These are phyloP conservation scores for Monosporascus sp. DNA, from an alignment of 2,329 filamentous ascomycete species.

Conservation along the genomic window DNA sequence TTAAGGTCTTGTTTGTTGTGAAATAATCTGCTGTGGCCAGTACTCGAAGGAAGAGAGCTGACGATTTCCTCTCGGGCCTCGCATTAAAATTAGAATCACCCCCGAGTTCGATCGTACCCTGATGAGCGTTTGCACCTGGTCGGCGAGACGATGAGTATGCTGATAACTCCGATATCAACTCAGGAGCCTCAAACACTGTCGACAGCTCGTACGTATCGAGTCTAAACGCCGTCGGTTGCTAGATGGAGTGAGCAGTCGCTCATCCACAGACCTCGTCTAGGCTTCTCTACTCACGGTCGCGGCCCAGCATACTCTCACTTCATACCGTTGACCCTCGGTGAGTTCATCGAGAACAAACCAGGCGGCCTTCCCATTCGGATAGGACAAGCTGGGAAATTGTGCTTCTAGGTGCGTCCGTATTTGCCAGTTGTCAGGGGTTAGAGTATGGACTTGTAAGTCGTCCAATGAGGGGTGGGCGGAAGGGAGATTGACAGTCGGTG, in stretches of 20 bases:
- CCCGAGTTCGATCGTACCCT: slow-evolving; percentile 7
- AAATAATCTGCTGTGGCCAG: slow-evolving; percentile 80
- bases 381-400: slow-evolving; percentile 55
- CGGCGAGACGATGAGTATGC: slow-evolving; percentile 53
- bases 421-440: slow-evolving; percentile 52
- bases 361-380: slow-evolving; percentile 55
- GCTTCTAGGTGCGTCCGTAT: slow-evolving; percentile 62
- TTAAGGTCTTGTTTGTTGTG: slow-evolving; percentile 66
- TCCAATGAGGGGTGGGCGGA: slow-evolving; percentile 50
- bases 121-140: slow-evolving; percentile 13
- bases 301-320: slow-evolving; percentile 88
- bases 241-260: slow-evolving; percentile 7
- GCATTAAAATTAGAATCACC: slow-evolving; percentile 1
- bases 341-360: slow-evolving; percentile 77
- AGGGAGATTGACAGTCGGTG: slow-evolving; percentile 51
- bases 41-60: slow-evolving; percentile 67
- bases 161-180: slow-evolving; percentile 61
- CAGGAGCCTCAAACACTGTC: slow-evolving; percentile 55
- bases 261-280: slow-evolving; percentile 2
- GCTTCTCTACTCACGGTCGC: slow-evolving; percentile 64
- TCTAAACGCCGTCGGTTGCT: slow-evolving; percentile 84
- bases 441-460: slow-evolving; percentile 57
- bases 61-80: slow-evolving; percentile 29
- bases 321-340: slow-evolving; percentile 71
- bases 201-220: slow-evolving; percentile 60